A percentile compares a stretch with the other conserved stretches of the same genome.
These are phyloP conservation scores for Aspergillus sp. DNA, from an alignment of 2,329 filamentous ascomycete genomes.

Conservation along the genomic window DNA sequence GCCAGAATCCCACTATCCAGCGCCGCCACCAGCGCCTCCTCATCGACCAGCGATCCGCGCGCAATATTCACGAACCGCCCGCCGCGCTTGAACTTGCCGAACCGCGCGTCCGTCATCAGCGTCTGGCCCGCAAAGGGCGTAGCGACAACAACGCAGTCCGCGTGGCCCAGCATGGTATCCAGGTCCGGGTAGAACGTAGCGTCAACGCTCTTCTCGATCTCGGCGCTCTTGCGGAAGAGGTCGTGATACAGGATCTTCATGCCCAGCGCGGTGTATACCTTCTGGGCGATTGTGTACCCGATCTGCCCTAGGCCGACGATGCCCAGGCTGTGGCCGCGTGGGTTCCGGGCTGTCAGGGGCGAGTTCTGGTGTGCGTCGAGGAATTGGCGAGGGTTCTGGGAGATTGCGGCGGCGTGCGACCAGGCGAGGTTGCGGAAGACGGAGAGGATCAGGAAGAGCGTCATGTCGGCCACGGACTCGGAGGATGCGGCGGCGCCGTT, in stretches of 20 bases:
- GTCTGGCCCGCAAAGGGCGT: slow-evolving; percentile 46
- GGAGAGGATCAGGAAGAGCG: slow-evolving; percentile 66
- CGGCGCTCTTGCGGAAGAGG: slow-evolving; percentile 38
- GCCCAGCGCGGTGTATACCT: slow-evolving; percentile 59
- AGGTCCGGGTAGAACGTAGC: slow-evolving; percentile 45
- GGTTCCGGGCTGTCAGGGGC: slow-evolving; percentile 63
- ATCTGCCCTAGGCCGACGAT: slow-evolving; percentile 70
- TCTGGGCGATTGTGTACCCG: slow-evolving; percentile 61
- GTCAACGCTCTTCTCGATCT: slow-evolving; percentile 39
- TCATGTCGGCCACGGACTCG: slow-evolving; percentile 72
- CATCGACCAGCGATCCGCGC: slow-evolving; percentile 51
- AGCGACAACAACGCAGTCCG: slow-evolving; percentile 51
- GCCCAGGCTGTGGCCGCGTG: slow-evolving; percentile 60
- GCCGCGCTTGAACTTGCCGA: slow-evolving; percentile 51
- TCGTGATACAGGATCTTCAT: slow-evolving; percentile 65
- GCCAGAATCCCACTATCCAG: slow-evolving; percentile 49
- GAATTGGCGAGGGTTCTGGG: slow-evolving; percentile 50
- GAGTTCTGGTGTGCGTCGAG: slow-evolving; percentile 60
- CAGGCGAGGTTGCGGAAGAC: slow-evolving; percentile 69
- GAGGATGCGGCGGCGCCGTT: slow-evolving; percentile 70
- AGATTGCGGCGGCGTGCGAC: slow-evolving; percentile 59
- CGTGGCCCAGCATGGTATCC: slow-evolving; percentile 42
- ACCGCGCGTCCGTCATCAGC: slow-evolving; percentile 42
- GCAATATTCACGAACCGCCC: slow-evolving; percentile 54
- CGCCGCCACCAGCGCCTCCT: slow-evolving; percentile 48